Conservation (phyloP, 805 yeast species). For the Starmera caribaea region DNA sequence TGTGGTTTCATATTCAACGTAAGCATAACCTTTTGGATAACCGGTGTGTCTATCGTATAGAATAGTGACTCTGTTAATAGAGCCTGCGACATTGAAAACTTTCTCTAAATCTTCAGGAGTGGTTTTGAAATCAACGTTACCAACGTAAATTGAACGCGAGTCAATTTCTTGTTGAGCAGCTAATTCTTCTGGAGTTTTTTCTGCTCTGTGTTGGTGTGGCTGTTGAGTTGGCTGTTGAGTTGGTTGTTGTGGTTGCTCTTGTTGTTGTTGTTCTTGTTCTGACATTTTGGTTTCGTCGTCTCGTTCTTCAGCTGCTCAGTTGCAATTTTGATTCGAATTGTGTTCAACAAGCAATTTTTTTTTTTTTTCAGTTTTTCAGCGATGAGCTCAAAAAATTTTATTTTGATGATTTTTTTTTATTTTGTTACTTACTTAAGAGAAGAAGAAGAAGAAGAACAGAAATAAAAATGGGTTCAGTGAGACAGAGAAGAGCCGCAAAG, state of each 20-base stretch:
- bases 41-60: conserved; percentile 36
- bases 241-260: background rate
- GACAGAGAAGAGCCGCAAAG: conserved; percentile 77
- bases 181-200: conserved; percentile 19
- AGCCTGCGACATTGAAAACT: conserved; percentile 34
- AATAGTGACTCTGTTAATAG: conserved; percentile 42
- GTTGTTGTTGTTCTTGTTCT: background rate
- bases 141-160: conserved; percentile 43
- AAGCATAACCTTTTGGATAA: conserved; percentile 51
- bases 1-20: conserved; percentile 41
- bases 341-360: too few relatives aligned
- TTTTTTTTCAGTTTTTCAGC: too few relatives aligned
- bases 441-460: background rate
- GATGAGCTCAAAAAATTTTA: too few relatives aligned
- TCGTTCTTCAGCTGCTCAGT: too few relatives aligned
- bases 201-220: conserved; percentile 1
- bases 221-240: background rate
- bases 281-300: background rate
- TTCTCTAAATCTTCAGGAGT: conserved; percentile 43
- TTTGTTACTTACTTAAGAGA: too few relatives aligned
- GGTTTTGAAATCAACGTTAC: conserved; percentile 37
- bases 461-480: conserved; percentile 52
- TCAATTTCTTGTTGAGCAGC: conserved; percentile 35
- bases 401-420: too few relatives aligned
- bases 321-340: too few relatives aligned